Evolutionary conservation across 352 stramenopile genomes (phyloP), one percentile per base, ranked within the genome.

Genomic region (Phytopythium montanum): DNA sequence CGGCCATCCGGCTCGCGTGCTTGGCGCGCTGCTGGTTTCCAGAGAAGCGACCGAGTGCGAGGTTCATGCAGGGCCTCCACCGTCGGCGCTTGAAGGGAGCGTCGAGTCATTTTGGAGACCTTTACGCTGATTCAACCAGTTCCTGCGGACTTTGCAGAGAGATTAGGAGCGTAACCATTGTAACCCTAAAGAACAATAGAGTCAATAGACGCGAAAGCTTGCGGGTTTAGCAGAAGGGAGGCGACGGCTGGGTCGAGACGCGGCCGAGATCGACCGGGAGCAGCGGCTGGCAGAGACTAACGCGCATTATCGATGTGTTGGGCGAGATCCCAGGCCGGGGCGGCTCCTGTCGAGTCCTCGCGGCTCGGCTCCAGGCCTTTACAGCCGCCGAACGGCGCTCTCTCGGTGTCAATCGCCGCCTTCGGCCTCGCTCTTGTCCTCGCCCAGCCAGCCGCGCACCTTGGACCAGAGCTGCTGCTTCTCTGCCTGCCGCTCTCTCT

Each of bases 391-490:
- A 7, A 8, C 16, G 16, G 14, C 38, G 14, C 16, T n/a, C 38
- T 14, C 16, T 21, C 14, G 3, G 39, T 7, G 3, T 45, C 39
- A 45, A n/a, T 18, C 36, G 16, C 26, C 23, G 45, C 33, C 33
- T 38, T 10, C 5, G 36, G 7, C 12, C 36, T 42, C 36, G 14
- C 12, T 14, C 7, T 42, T 14, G 19, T 2, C 36, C 12, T 88
- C 79, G 45, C 81, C 68, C 21, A 89, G 76, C 81, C 81, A 91
- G 4, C 64, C 63, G 2, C 79, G 73, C 28, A 87, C 79, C 61
- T 89, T 88, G 16, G 69, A 59, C 81, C 79, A 89, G 14, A 89
- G 51, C 36, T 70, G 58, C 41, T 81, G 67, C 51, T 88, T 91
- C 59, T 88, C 79, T 31, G 45, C 56, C 51, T 75, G 59, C 1